Evolutionary conservation across 2,329 filamentous ascomycete genomes (phyloP).

Genomic region (Nemania abortiva): DNA sequence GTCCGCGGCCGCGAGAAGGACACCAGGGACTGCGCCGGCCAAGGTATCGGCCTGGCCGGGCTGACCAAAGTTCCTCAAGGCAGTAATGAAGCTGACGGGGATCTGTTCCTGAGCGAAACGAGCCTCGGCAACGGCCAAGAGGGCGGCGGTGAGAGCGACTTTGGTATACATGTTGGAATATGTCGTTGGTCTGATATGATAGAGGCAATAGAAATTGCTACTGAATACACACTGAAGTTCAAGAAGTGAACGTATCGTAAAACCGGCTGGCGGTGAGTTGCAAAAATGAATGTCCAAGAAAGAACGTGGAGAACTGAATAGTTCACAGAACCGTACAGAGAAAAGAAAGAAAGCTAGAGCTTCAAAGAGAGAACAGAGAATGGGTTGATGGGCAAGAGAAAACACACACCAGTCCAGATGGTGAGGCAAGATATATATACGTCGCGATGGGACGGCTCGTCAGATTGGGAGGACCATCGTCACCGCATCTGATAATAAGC

Average conservation of each 20-base stretch:
- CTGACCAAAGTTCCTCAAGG: conserved; percentile 65
- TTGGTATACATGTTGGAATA: conserved; percentile 59
- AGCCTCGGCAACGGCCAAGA: conserved; percentile 61
- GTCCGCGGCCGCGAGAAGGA: conserved; percentile 73
- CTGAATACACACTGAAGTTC: conserved; percentile 37
- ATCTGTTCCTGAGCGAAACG: conserved; percentile 74
- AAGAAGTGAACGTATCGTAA: conserved; percentile 41
- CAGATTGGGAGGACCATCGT: conserved; percentile 30
- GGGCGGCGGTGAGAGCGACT: conserved; percentile 54
- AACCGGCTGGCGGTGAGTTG: conserved; percentile 49
- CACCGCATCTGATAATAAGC: conserved; percentile 33
- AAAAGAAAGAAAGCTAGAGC: conserved; percentile 43
- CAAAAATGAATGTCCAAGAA: conserved; percentile 47
- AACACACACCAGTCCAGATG: conserved; percentile 33
- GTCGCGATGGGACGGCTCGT: conserved; percentile 14
- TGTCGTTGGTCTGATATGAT: conserved; percentile 16
- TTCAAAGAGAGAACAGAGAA: conserved; percentile 49
- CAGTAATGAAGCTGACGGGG: conserved; percentile 66
- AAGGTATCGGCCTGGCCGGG: conserved; percentile 73
- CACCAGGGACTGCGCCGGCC: conserved; percentile 70
- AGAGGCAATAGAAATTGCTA: conserved; percentile 34
- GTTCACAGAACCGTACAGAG: conserved; percentile 55
- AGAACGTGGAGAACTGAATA: conserved; percentile 52
- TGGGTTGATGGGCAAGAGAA: conserved; percentile 42
- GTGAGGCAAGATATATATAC: conserved; percentile 43